These are phyloP conservation scores for Eimeria sp. DNA, from an alignment of 169 alveolate genomes.

Conservation along the genomic window DNA sequence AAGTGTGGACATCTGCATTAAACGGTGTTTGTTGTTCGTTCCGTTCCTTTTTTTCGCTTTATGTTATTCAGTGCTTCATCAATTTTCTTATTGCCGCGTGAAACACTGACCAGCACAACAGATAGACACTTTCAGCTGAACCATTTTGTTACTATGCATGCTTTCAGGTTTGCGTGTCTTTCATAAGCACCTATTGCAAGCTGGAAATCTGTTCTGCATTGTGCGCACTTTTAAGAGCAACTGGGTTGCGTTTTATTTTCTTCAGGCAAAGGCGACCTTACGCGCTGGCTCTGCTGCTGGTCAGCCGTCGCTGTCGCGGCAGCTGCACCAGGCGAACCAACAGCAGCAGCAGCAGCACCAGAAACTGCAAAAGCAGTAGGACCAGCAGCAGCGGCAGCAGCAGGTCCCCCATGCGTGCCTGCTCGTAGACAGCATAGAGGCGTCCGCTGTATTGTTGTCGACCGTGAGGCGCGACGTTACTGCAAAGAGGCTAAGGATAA, in stretches of 20 bases:
- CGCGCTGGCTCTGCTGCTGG: constrained; percentile 83
- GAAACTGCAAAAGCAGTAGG: not conserved
- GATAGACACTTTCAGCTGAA: not conserved
- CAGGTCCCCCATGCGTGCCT: not conserved
- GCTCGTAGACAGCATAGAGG: constrained; percentile 22
- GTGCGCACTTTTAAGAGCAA: not conserved
- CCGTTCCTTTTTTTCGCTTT: too few relatives aligned
- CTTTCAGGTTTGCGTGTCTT: not conserved
- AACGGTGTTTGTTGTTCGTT: not conserved
- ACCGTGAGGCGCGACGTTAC: constrained; percentile 80
- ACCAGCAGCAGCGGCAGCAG: not conserved
- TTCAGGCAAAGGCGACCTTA: constrained; percentile 78
- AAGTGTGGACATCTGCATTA: not conserved
- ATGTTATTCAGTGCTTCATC: not conserved
- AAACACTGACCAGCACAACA: not conserved
- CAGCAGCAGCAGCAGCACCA: constrained; percentile 27
- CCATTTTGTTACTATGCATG: not conserved
- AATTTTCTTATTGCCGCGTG: not conserved
- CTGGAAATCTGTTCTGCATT: not conserved
- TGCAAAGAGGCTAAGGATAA: constrained; percentile 77
- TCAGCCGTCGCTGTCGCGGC: constrained; percentile 53
- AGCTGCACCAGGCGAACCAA: not conserved
- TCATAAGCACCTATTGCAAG: not conserved
- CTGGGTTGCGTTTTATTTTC: not conserved
- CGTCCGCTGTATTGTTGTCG: constrained; percentile 69